Percentiles rank a stretch among this genome's conserved stretches.
Evolutionary conservation across 2,329 filamentous ascomycete genomes (phyloP).

Genomic region (Ceratocystis ficicola): DNA sequence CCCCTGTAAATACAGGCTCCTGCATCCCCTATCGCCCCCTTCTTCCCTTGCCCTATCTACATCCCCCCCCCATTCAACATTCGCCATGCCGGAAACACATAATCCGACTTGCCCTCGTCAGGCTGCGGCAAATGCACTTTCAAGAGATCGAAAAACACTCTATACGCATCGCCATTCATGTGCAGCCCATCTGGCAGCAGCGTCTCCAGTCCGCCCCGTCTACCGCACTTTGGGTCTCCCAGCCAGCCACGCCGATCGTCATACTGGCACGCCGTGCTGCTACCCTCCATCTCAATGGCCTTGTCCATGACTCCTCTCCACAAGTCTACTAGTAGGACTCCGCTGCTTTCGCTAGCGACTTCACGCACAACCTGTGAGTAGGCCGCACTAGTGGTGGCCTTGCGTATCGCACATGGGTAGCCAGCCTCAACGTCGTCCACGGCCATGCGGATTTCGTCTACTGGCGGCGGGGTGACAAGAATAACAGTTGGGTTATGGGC

Average conservation of each 20-base stretch:
- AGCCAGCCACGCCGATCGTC: slow-evolving; percentile 44
- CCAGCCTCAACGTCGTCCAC: slow-evolving; percentile 38
- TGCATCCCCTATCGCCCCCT: neutral
- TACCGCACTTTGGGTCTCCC: slow-evolving; percentile 39
- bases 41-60: neutral
- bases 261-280: slow-evolving; percentile 9
- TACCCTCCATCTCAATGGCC: slow-evolving; percentile 43
- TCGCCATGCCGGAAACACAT: slow-evolving; percentile 41
- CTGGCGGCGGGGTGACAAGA: slow-evolving; percentile 68
- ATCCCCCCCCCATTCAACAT: slow-evolving; percentile 18
- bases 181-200: slow-evolving; percentile 49
- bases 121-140: slow-evolving; percentile 36
- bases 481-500: slow-evolving; percentile 63
- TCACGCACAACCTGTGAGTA: slow-evolving; percentile 49
- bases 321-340: slow-evolving; percentile 62
- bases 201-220: slow-evolving; percentile 39
- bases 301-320: slow-evolving; percentile 65
- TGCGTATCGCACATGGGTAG: slow-evolving; percentile 34
- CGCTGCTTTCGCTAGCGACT: slow-evolving; percentile 57
- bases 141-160: slow-evolving; percentile 39
- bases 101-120: slow-evolving; percentile 32
- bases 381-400: slow-evolving; percentile 39
- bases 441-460: slow-evolving; percentile 60
- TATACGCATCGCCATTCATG: slow-evolving; percentile 43
- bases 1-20: neutral